A percentile compares a stretch with the other conserved stretches of the same genome.
phyloP scores from a whole-genome alignment of 2,329 filamentous ascomycete genomes.

The Magnaporthales sp. region DNA sequence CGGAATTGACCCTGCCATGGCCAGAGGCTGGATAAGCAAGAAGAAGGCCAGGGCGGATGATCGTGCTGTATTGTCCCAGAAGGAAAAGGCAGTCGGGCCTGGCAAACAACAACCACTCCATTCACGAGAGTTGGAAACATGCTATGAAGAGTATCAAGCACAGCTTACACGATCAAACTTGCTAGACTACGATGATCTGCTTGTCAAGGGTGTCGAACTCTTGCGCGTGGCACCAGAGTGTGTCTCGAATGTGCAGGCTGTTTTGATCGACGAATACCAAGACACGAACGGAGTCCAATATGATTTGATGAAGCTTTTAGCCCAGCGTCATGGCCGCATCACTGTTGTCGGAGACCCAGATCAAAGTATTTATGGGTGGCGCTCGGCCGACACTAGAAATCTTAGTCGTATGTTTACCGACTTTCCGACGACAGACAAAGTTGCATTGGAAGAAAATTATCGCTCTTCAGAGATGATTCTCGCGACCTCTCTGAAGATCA shows the following conservation, averaged over 20 bases:
- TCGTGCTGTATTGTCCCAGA: constrained; percentile 25
- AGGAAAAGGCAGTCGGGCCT: constrained; percentile 32
- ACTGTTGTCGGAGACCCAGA: constrained; percentile 96
- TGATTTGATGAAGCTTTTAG: constrained; percentile 84
- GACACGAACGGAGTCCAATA: constrained; percentile 96
- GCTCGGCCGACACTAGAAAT: constrained; percentile 87
- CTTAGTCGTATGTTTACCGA: constrained; percentile 67
- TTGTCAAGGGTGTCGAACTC: constrained; percentile 75
- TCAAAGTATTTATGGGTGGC: constrained; percentile 96
- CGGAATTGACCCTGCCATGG: constrained; percentile 58
- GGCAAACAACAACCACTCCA: constrained; percentile 25
- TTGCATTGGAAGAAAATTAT: constrained; percentile 90
- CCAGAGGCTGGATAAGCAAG: constrained; percentile 69
- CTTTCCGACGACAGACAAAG: constrained; percentile 70
- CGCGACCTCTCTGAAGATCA: constrained; percentile 70
- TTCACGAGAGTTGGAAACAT: constrained; percentile 56
- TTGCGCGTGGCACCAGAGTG: constrained; percentile 66
- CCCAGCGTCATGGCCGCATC: constrained; percentile 63
- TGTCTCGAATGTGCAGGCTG: constrained; percentile 81
- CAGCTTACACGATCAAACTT: constrained; percentile 69
- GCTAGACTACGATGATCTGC: constrained; percentile 88
- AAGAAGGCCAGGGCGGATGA: constrained; percentile 44
- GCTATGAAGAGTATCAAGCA: constrained; percentile 69
- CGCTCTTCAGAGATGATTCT: constrained; percentile 83
- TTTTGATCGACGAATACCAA: constrained; percentile 95